Conservation (phyloP, 768 basidiomycete species). For the Kondoa malvinella region DNA sequence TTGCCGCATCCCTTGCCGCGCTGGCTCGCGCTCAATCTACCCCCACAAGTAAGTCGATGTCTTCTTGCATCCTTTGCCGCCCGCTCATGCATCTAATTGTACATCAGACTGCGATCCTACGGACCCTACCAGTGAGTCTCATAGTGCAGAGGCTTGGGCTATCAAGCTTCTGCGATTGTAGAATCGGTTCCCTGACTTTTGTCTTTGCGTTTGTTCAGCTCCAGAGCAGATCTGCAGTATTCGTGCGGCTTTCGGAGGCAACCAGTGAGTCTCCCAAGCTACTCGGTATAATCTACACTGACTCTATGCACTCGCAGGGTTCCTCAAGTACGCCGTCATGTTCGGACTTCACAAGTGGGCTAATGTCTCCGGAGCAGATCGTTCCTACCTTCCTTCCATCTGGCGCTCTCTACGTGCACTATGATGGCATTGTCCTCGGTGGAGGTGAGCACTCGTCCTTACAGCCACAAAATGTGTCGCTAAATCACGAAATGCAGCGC, state of each 20-base stretch:
- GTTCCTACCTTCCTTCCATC: not conserved
- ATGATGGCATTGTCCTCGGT: not conserved
- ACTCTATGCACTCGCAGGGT: too few relatives aligned
- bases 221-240: not conserved
- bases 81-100: not conserved
- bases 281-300: too few relatives aligned
- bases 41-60: not conserved
- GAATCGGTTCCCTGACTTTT: too few relatives aligned
- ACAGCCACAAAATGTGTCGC: too few relatives aligned
- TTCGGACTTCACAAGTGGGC: too few relatives aligned
- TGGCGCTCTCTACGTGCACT: not conserved
- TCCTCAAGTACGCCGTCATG: too few relatives aligned
- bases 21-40: not conserved
- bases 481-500: too few relatives aligned
- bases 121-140: not conserved
- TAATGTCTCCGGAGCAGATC: too few relatives aligned
- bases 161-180: too few relatives aligned
- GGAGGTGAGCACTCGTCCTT: not conserved
- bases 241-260: conserved; percentile 3
- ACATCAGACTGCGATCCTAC: not conserved
- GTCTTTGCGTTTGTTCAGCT: too few relatives aligned
- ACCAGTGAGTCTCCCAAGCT: not conserved
- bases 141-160: too few relatives aligned
- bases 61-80: not conserved
- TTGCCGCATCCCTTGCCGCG: not conserved